Evolutionary conservation across 202 grass and related monocot species (phyloP), one percentile per base, ranked within the genome.

Genomic region (Schoenoplectus tabernaemontani): DNA sequence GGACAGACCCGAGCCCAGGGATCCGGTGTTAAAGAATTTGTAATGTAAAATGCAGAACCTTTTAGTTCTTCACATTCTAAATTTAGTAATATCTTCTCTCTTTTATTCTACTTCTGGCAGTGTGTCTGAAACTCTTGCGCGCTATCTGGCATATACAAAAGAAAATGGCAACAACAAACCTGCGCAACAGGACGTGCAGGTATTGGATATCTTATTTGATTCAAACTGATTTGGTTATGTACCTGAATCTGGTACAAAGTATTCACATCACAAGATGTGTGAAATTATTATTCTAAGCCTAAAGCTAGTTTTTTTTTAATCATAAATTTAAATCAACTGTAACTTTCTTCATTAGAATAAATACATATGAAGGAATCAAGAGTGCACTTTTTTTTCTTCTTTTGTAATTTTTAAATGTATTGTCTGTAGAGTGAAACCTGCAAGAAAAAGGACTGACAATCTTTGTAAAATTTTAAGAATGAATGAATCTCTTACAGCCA

Each of bases 111-210:
- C 20, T 54, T 32, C 57, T 72, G 76, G 61, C 88, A 96, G 93
- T 72, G 78, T 90, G 77, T 82, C 44, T 42, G 86, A 87, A 84
- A 90, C 86, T 71, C 82, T 96, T 57, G 79, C 85, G 72, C 93
- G 93, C 5, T 93, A 93, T 82, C 87, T 22, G 61, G 64, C 82
- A 44, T 47, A 77, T 34, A 77, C 82, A 82, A 96, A 96, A 69
- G 79, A 72, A 77, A 81, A 87, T 74, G 24, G 46, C 56, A 84
- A 68, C 64, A 90, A 32, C 50, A 83, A 80, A 54, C 77, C 59
- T 33, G 82, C 9, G 77, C 56, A 87, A 9, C 86, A 96, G 69
- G 85, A 90, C 77, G 81, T 73, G 81, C 86, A 90, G 90, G 93
- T 96, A 72, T 84, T 57, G 13, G 79, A 82, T 36, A 37, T 41